Percentiles rank a stretch among this genome's conserved stretches.
phyloP scores from a whole-genome alignment of 345 rosid genomes.

The Sonneratia caseolaris region DNA sequence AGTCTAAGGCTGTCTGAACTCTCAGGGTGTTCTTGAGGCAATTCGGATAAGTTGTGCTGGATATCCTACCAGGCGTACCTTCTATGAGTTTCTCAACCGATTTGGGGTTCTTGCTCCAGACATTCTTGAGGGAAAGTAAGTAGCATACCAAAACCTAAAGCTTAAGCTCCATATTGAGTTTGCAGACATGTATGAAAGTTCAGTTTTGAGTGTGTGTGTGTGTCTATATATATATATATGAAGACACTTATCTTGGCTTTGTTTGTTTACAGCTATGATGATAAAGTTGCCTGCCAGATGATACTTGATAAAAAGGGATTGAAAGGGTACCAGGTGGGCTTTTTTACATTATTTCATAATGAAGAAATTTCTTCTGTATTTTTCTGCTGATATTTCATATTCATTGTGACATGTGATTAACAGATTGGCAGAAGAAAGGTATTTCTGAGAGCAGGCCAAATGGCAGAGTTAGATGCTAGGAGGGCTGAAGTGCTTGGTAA shows the following conservation, averaged over 20 bases:
- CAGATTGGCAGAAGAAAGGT: slow-evolving; percentile 89
- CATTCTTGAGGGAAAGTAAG: slow-evolving; percentile 47
- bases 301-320: slow-evolving; percentile 84
- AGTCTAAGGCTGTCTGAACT: background rate
- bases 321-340: slow-evolving; percentile 83
- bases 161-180: background rate
- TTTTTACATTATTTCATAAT: background rate
- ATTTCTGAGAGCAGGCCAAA: slow-evolving; percentile 98
- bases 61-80: slow-evolving; percentile 44
- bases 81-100: slow-evolving; percentile 43
- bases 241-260: background rate
- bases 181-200: background rate
- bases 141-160: background rate
- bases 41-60: slow-evolving; percentile 51
- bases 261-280: slow-evolving; percentile 54
- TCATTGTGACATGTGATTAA: slow-evolving; percentile 7
- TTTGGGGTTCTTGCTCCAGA: slow-evolving; percentile 47
- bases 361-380: background rate
- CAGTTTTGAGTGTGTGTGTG: background rate
- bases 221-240: too few relatives aligned
- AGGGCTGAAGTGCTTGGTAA: slow-evolving; percentile 89
- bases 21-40: slow-evolving; percentile 47
- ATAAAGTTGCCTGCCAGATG: slow-evolving; percentile 79
- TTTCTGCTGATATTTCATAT: background rate
- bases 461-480: slow-evolving; percentile 98